A percentile compares a stretch with the other conserved stretches of the same genome.
Evolutionary conservation across 192 early-diverging fungal genomes (phyloP).

Genomic region (Gamsiella multidivaricata): DNA sequence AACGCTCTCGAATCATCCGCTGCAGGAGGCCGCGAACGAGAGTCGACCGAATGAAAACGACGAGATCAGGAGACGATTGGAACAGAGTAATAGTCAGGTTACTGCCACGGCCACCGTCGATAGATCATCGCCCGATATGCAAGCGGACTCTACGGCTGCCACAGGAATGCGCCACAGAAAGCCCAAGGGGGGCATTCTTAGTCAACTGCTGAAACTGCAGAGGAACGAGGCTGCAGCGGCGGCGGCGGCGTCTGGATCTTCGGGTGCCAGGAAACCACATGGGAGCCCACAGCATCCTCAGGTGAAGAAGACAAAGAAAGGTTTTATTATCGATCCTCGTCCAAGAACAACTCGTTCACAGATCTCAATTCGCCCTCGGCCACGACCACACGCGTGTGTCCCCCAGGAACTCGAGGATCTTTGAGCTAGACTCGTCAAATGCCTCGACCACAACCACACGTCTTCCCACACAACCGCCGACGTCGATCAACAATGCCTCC

Average conservation of each 20-base stretch:
- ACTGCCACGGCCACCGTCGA: background rate
- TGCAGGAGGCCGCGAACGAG: constrained; percentile 23
- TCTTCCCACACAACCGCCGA: constrained; percentile 31
- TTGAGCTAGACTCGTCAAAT: constrained; percentile 19
- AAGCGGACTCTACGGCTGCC: background rate
- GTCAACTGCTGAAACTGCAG: constrained; percentile 37
- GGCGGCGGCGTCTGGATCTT: constrained; percentile 8
- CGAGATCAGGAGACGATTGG: constrained; percentile 10
- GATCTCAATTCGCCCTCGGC: constrained; percentile 31
- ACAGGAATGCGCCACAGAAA: constrained; percentile 35
- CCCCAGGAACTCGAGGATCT: constrained; percentile 35
- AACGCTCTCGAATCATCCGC: background rate
- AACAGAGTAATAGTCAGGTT: constrained; percentile 3
- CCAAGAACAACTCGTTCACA: constrained; percentile 38
- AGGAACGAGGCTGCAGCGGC: constrained; percentile 39
- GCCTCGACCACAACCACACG: constrained; percentile 9
- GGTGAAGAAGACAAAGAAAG: constrained; percentile 40
- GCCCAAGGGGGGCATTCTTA: constrained; percentile 41
- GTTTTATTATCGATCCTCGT: constrained; percentile 38
- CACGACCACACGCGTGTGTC: constrained; percentile 35
- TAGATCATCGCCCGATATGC: background rate
- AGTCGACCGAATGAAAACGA: background rate
- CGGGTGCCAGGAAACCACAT: background rate
- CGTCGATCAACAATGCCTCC: constrained; percentile 20
- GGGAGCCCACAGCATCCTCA: constrained; percentile 15